phyloP scores from a whole-genome alignment of 768 basidiomycete species.

The Serendipita indica region DNA sequence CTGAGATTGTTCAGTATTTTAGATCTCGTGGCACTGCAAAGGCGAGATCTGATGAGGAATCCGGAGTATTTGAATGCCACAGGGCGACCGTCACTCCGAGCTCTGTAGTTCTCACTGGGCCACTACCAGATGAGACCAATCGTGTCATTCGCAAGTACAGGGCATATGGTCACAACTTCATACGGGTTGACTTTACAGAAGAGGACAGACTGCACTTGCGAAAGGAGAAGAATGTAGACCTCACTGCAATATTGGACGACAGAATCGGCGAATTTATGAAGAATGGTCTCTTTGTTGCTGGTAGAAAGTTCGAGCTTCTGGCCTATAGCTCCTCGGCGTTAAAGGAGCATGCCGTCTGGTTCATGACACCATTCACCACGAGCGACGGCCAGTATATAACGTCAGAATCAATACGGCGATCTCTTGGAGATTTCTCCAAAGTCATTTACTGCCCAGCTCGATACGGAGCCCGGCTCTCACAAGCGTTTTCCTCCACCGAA shows the following conservation, averaged over 20 bases:
- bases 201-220: conserved; percentile 64
- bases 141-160: conserved; percentile 57
- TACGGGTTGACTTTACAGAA: conserved; percentile 74
- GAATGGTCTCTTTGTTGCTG: conserved; percentile 53
- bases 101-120: conserved; percentile 59
- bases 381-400: conserved; percentile 31
- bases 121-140: conserved; percentile 62
- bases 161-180: conserved; percentile 48
- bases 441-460: conserved; percentile 52
- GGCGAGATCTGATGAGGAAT: not conserved
- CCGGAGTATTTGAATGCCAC: conserved; percentile 44
- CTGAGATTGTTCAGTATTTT: not conserved
- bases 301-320: conserved; percentile 60
- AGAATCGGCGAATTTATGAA: conserved; percentile 46
- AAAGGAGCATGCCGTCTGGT: conserved; percentile 73
- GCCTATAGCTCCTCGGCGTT: conserved; percentile 58
- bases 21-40: not conserved
- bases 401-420: conserved; percentile 42
- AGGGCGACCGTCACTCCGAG: conserved; percentile 69
- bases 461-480: conserved; percentile 68
- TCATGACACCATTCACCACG: conserved; percentile 47
- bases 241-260: conserved; percentile 35
- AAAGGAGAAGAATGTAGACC: conserved; percentile 55
- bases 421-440: conserved; percentile 50
- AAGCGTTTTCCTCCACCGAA: conserved; percentile 73